Evolutionary conservation across 1,284 basidiomycete genomes (phyloP).

Genomic region (Sporisorium scitamineum): DNA sequence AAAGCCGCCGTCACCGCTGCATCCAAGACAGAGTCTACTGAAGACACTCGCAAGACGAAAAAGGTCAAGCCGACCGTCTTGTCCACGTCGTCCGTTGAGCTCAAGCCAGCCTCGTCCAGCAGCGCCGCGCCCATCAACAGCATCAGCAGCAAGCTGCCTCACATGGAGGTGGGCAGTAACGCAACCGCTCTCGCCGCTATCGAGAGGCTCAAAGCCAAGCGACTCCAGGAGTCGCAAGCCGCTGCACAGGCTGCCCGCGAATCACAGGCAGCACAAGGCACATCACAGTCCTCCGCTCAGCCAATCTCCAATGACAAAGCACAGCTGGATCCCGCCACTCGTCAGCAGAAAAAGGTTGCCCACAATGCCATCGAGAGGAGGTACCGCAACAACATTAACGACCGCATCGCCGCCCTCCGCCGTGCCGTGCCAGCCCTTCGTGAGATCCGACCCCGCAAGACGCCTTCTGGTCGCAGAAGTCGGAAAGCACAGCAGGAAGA

Average conservation of each 20-base stretch:
- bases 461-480: slow-evolving; percentile 49
- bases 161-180: slow-evolving; percentile 61
- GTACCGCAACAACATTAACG: slow-evolving; percentile 69
- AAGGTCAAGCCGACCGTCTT: slow-evolving; percentile 29
- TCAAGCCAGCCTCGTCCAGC: slow-evolving; percentile 8
- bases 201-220: slow-evolving; percentile 52
- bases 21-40: slow-evolving; percentile 1
- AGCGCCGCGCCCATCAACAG: slow-evolving; percentile 17
- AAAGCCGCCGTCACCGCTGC: slow-evolving; percentile 16
- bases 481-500: slow-evolving; percentile 59
- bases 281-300: background rate
- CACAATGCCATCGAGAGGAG: slow-evolving; percentile 68
- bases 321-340: slow-evolving; percentile 34
- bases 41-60: slow-evolving; percentile 27
- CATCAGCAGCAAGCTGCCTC: slow-evolving; percentile 49
- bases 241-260: slow-evolving; percentile 36
- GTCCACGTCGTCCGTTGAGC: slow-evolving; percentile 4
- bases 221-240: slow-evolving; percentile 38
- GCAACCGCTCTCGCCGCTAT: slow-evolving; percentile 58
- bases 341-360: slow-evolving; percentile 61
- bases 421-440: slow-evolving; percentile 83
- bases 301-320: slow-evolving; percentile 27
- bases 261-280: slow-evolving; percentile 10
- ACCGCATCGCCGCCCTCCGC: slow-evolving; percentile 71
- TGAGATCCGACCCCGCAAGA: slow-evolving; percentile 61